Evolutionary conservation across 305 asterid genomes (phyloP).

Genomic region (Fraxinus baroniana): DNA sequence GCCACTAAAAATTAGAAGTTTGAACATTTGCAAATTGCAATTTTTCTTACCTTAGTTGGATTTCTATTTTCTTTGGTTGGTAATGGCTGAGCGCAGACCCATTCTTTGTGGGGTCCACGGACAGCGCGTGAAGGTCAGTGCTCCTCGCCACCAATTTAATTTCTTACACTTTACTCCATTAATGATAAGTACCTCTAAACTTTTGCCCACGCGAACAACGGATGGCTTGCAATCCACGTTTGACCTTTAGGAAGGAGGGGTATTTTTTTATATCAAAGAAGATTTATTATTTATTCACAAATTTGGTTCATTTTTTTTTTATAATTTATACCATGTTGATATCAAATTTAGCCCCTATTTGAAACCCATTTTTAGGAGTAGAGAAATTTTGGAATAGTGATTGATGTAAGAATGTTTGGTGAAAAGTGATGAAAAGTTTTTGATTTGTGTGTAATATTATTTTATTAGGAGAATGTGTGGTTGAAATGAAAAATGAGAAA

Average conservation of each 20-base stretch:
- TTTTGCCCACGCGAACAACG: conserved; percentile 23
- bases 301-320: background rate
- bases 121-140: conserved; percentile 46
- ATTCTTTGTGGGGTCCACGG: conserved; percentile 26
- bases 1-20: conserved; percentile 32
- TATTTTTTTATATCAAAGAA: background rate
- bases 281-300: background rate
- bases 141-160: conserved; percentile 27
- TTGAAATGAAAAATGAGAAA: no score
- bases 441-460: no score
- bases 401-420: no score
- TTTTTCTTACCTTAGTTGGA: background rate
- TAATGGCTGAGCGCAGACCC: background rate
- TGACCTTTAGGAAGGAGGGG: background rate
- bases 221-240: conserved; percentile 10
- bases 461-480: no score
- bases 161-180: conserved; percentile 14
- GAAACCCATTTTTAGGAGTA: no score
- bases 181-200: background rate
- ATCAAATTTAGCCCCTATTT: no score
- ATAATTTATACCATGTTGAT: background rate
- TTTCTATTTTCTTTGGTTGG: background rate
- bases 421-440: no score
- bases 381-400: no score
- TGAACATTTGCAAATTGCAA: background rate